Base-by-base conservation (phyloP, 148 eudicot genomes). In the Heliamphora exappendiculata region DNA sequence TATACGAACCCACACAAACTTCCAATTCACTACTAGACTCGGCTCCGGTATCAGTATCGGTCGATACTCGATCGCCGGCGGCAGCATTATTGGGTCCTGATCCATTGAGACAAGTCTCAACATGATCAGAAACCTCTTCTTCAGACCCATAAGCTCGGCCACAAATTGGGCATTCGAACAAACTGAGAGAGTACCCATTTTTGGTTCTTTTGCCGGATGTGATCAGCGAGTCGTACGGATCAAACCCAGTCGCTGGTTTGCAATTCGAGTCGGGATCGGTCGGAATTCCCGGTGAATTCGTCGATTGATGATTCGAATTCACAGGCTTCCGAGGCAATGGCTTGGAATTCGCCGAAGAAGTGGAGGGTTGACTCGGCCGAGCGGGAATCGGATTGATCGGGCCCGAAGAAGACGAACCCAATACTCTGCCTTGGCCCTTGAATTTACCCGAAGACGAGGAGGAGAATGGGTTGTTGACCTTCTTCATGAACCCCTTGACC, bases 81-180 rank as follows among this genome's bases (percentile, higher is more conserved):
- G 5, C 82, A 68, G 5, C 82, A 68, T 49, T 84, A 74, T 64
- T 77, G 5, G 82, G 71, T 34, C 73, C 76, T 0, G 81, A 53
- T 67, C 34, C 71, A 77, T 47, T 79, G 33, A 93, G 79, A 88
- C 99, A 96, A 31, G 70, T 82, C 28, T 96, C 99, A 73, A 93
- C 85, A 47, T 93, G 99, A 66, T 41, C 66, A n/a, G 93, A 84
- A 55, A 96, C 95, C 75, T 93, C 97, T 36, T 88, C 89, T 76
- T 96, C 97, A 3, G 99, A 93, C 42, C 67, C 84, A 62, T 80
- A 96, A 19, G 85, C 93, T 31, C 80, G 71, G 39, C 87, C 86
- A 86, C 99, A 96, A 79, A 93, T 87, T 1, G 95, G 99, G 62
- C 99, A 96, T 79, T 96, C 99, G 76, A 91, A 90, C 78, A 91